A percentile compares a stretch with the other conserved stretches of the same genome.
These are phyloP conservation scores for Panellus pusillus DNA, from an alignment of 768 basidiomycete species.

Conservation along the genomic window DNA sequence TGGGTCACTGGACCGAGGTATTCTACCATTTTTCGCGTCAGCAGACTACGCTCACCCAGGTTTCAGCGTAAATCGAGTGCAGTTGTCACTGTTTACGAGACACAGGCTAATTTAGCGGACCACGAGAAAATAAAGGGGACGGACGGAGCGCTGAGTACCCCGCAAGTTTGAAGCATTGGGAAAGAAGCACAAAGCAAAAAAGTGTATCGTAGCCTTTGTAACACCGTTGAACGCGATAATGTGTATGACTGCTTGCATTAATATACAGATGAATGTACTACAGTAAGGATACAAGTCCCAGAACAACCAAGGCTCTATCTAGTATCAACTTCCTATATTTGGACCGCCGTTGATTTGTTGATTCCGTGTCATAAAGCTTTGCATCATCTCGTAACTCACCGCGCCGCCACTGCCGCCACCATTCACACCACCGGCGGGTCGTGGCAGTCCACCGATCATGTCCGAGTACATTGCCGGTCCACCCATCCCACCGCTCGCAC, in stretches of 20 bases:
- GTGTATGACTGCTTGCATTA: background rate
- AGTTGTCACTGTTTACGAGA: slow-evolving; percentile 84
- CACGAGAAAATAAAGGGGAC: slow-evolving; percentile 86
- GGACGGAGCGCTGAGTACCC: slow-evolving; percentile 54
- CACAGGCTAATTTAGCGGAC: slow-evolving; percentile 84
- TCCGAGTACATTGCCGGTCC: slow-evolving; percentile 23
- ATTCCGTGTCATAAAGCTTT: slow-evolving; percentile 44
- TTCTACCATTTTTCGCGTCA: background rate
- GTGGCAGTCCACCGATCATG: slow-evolving; percentile 17
- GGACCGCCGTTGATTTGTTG: slow-evolving; percentile 17
- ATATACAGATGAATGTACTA: slow-evolving; percentile 5
- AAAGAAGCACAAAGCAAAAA: background rate
- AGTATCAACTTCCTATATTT: slow-evolving; percentile 7
- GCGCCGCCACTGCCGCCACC: slow-evolving; percentile 22
- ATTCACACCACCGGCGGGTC: slow-evolving; percentile 19
- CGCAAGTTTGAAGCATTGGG: slow-evolving; percentile 31
- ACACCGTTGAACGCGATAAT: background rate
- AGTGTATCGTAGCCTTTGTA: slow-evolving; percentile 1
- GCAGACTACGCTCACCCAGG: background rate
- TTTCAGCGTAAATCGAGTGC: slow-evolving; percentile 73
- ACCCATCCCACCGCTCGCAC: slow-evolving; percentile 5
- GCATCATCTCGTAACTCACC: slow-evolving; percentile 42
- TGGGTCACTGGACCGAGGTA: slow-evolving; percentile 81
- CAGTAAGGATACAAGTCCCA: slow-evolving; percentile 13
- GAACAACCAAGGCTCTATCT: background rate